These are phyloP conservation scores for Vanrija sp. DNA, from an alignment of 1,284 basidiomycete genomes.

Conservation along the genomic window DNA sequence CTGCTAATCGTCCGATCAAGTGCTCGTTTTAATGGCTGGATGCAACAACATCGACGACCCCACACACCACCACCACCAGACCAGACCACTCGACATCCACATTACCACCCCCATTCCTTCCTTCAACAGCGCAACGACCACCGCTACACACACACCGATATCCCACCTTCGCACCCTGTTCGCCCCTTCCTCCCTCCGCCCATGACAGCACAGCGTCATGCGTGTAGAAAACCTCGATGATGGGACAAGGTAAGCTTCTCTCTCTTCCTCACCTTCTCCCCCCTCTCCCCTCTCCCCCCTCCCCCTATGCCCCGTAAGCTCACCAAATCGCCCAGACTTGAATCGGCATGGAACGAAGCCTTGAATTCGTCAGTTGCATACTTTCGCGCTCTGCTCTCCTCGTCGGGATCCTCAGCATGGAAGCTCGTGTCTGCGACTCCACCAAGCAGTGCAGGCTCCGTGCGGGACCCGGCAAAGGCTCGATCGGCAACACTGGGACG, in stretches of 20 bases:
- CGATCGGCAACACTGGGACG: constrained; percentile 28
- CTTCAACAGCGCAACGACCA: background rate
- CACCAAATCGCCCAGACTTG: constrained; percentile 27
- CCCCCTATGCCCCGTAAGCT: background rate
- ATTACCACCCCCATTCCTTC: background rate
- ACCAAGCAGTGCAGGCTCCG: constrained; percentile 22
- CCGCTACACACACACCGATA: background rate
- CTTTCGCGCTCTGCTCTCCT: constrained; percentile 46
- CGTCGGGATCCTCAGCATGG: constrained; percentile 46
- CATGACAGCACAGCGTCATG: constrained; percentile 20
- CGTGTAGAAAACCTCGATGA: constrained; percentile 42
- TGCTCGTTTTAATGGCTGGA: no score
- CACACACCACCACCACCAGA: no score
- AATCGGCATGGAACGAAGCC: constrained; percentile 46
- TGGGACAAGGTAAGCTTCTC: constrained; percentile 38
- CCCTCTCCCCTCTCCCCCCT: background rate
- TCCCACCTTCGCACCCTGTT: background rate
- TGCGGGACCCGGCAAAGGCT: constrained; percentile 20
- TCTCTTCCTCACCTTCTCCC: background rate
- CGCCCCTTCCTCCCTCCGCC: background rate
- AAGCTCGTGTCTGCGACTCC: constrained; percentile 43
- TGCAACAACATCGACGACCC: no score
- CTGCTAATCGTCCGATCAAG: no score
- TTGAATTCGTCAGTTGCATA: constrained; percentile 41
- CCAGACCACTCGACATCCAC: no score